A percentile compares a stretch with the other conserved stretches of the same genome.
phyloP scores from a whole-genome alignment of 2,329 filamentous ascomycete genomes.

The Fusarium odoratissimum region DNA sequence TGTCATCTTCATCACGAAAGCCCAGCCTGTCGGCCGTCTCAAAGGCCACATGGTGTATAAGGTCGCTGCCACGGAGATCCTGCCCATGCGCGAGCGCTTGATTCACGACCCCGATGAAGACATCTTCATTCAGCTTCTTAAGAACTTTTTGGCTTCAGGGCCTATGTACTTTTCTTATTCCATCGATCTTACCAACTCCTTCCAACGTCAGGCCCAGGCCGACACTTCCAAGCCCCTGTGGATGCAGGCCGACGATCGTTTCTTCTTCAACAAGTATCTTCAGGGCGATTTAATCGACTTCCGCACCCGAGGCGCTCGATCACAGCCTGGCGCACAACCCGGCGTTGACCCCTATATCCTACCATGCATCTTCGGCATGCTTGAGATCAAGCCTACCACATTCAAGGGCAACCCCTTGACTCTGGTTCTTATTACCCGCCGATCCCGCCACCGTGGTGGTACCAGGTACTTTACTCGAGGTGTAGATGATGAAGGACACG shows the following conservation, averaged over 20 bases:
- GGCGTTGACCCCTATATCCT: slow-evolving; percentile 91
- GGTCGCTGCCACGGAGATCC: slow-evolving; percentile 88
- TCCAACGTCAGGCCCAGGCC: slow-evolving; percentile 89
- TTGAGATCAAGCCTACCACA: slow-evolving; percentile 87
- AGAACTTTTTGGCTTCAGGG: slow-evolving; percentile 81
- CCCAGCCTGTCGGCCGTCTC: slow-evolving; percentile 87
- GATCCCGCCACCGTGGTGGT: slow-evolving; percentile 88
- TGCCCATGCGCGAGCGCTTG: slow-evolving; percentile 91
- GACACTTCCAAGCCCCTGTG: slow-evolving; percentile 81
- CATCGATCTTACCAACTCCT: slow-evolving; percentile 94
- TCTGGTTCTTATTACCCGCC: slow-evolving; percentile 86
- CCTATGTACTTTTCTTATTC: slow-evolving; percentile 99
- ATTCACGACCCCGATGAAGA: slow-evolving; percentile 96
- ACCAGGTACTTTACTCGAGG: slow-evolving; percentile 96
- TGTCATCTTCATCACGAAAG: slow-evolving; percentile 95
- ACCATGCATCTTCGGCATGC: slow-evolving; percentile 95
- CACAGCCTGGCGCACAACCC: slow-evolving; percentile 76
- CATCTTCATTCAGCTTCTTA: slow-evolving; percentile 85
- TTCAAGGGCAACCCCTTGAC: slow-evolving; percentile 89
- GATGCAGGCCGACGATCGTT: slow-evolving; percentile 93
- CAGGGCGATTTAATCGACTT: slow-evolving; percentile 94
- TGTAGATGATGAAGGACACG: slow-evolving; percentile 91
- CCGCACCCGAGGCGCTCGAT: slow-evolving; percentile 71
- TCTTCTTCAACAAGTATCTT: slow-evolving; percentile 98
- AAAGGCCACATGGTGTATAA: slow-evolving; percentile 98